Conservation (phyloP, 2,329 filamentous ascomycete species). For the Alternaria postmessia region DNA sequence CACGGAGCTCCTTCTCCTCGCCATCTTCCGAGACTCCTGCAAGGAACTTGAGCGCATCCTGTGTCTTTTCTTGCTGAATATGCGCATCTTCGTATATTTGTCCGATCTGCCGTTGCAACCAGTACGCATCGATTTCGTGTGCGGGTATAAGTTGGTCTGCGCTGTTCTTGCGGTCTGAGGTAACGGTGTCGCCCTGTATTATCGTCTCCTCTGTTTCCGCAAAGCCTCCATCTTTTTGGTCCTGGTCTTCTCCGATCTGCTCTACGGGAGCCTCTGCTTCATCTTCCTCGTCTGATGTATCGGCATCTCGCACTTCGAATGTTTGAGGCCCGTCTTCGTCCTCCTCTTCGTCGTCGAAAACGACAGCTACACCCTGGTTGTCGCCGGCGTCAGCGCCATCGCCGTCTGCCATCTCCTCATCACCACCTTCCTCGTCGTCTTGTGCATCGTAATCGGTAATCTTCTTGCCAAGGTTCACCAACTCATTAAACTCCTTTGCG, state of each 20-base stretch:
- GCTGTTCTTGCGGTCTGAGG: constrained; percentile 53
- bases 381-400: constrained; percentile 80
- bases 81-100: constrained; percentile 89
- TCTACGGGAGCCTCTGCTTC: constrained; percentile 70
- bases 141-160: constrained; percentile 71
- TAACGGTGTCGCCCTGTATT: constrained; percentile 72
- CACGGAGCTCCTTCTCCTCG: constrained; percentile 83
- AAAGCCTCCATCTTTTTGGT: constrained; percentile 59
- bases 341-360: constrained; percentile 89
- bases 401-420: constrained; percentile 66
- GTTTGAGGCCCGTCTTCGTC: constrained; percentile 79
- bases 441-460: constrained; percentile 98
- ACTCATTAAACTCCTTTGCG: constrained; percentile 93
- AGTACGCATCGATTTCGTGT: constrained; percentile 95
- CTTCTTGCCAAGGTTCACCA: constrained; percentile 96
- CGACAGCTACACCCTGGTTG: constrained; percentile 94
- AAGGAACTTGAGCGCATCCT: constrained; percentile 81
- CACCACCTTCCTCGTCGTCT: constrained; percentile 86
- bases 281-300: constrained; percentile 80
- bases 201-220: constrained; percentile 78
- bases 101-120: constrained; percentile 93
- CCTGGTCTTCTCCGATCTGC: constrained; percentile 60
- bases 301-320: constrained; percentile 84
- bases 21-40: constrained; percentile 78
- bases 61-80: constrained; percentile 90